Evolutionary conservation across 2,329 filamentous ascomycete species (phyloP).

Genomic region (Diaporthe australafricana): DNA sequence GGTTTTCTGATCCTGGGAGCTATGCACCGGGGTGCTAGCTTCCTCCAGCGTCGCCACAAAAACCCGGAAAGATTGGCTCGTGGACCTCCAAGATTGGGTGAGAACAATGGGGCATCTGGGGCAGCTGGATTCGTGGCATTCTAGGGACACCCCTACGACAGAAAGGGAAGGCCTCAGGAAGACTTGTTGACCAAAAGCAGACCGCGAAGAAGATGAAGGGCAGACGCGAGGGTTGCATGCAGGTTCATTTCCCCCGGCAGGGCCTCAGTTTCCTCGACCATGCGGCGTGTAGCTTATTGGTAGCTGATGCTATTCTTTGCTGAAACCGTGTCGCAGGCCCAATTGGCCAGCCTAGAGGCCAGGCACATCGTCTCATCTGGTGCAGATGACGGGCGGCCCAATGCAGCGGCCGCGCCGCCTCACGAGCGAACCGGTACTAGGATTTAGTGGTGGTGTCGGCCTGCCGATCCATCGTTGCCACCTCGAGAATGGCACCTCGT

Average conservation of each 20-base stretch:
- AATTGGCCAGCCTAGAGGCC: conserved; percentile 33
- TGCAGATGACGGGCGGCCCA: conserved; percentile 33
- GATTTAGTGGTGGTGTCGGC: conserved; percentile 2
- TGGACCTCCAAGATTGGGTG: conserved; percentile 53
- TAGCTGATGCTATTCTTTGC: conserved; percentile 43
- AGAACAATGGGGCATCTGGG: conserved; percentile 34
- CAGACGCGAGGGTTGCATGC: conserved; percentile 24
- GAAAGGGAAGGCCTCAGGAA: conserved; percentile 18
- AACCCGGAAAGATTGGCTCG: conserved; percentile 54
- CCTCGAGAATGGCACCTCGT: conserved; percentile 14
- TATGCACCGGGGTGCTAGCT: conserved; percentile 36
- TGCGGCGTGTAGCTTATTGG: conserved; percentile 30
- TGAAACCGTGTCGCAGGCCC: conserved; percentile 42
- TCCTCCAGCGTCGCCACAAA: conserved; percentile 52
- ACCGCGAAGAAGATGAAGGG: conserved; percentile 23
- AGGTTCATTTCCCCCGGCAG: conserved; percentile 25
- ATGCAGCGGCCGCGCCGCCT: conserved; percentile 32
- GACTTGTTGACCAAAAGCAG: conserved; percentile 24
- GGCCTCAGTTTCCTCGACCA: conserved; percentile 25
- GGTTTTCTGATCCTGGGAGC: conserved; percentile 8
- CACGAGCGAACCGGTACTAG: conserved; percentile 28
- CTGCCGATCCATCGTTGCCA: conserved; percentile 23
- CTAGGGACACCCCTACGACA: conserved; percentile 23
- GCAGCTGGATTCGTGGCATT: conserved; percentile 31
- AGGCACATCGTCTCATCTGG: conserved; percentile 30